Evolutionary conservation across 345 rosid species (phyloP).

Genomic region (Eucalyptus globulus): DNA sequence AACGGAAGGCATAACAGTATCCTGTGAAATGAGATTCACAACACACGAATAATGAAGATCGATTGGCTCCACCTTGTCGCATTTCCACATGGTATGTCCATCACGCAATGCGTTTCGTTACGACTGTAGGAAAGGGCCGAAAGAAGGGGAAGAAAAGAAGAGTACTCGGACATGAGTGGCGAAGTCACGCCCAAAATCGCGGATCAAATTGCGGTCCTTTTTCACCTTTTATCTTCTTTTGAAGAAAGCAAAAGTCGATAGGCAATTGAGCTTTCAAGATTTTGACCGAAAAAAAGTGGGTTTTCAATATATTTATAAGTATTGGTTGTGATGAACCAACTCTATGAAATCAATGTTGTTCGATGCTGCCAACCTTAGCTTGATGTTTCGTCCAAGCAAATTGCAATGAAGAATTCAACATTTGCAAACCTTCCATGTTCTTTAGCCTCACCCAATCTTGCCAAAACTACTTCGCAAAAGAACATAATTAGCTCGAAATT

Average conservation of each 20-base stretch:
- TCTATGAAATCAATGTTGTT: neutral
- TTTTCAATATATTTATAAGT: neutral
- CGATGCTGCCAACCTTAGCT: neutral
- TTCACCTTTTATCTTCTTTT: neutral
- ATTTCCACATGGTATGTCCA: neutral
- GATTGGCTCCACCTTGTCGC: neutral
- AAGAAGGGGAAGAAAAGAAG: neutral
- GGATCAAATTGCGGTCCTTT: neutral
- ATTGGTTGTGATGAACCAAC: neutral
- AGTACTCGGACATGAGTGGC: neutral
- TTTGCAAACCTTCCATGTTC: neutral
- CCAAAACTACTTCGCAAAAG: neutral
- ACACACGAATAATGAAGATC: neutral
- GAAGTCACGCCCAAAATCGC: neutral
- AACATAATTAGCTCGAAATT: neutral
- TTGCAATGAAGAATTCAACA: neutral
- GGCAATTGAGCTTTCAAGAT: neutral
- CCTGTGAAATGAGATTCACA: neutral
- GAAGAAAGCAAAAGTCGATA: neutral
- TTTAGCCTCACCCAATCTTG: neutral
- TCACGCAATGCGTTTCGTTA: neutral
- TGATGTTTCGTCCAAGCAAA: neutral
- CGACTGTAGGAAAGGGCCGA: neutral
- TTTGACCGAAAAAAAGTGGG: neutral
- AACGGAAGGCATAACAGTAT: fast-evolving